Conservation (phyloP, 768 basidiomycete species). For the Porpolomopsis calyptriformis region DNA sequence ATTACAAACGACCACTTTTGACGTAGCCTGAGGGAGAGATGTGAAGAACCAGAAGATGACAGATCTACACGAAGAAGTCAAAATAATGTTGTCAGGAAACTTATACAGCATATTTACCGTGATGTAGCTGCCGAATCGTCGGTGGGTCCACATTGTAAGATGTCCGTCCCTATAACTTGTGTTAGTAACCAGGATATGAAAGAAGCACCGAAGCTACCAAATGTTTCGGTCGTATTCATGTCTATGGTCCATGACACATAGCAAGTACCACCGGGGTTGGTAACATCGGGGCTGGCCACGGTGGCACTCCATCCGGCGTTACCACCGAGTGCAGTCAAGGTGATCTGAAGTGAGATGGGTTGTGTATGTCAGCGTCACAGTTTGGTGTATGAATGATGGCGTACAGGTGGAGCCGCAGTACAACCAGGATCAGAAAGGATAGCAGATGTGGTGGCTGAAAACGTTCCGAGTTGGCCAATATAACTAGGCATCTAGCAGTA, state of each 20-base stretch:
- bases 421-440: background rate
- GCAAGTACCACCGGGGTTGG: conserved; percentile 30
- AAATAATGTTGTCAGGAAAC: conserved; percentile 5
- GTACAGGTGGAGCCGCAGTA: background rate
- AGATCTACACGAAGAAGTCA: conserved; percentile 30
- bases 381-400: background rate
- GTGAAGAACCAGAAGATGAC: conserved; percentile 50
- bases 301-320: conserved; percentile 34
- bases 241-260: conserved; percentile 30
- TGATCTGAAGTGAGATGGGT: conserved; percentile 15
- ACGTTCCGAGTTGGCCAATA: background rate
- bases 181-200: background rate
- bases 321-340: conserved; percentile 23
- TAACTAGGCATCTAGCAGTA: conserved; percentile 2
- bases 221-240: conserved; percentile 28
- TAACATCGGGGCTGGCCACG: no score
- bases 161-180: conserved; percentile 6
- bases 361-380: background rate
- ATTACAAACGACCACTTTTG: conserved; percentile 38
- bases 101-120: background rate
- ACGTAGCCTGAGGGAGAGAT: conserved; percentile 21
- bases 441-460: background rate
- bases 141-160: background rate
- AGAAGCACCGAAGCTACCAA: conserved; percentile 20
- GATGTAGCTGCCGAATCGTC: background rate